Base-by-base conservation (phyloP, 805 yeast genomes). In the Candida taoyuanica region DNA sequence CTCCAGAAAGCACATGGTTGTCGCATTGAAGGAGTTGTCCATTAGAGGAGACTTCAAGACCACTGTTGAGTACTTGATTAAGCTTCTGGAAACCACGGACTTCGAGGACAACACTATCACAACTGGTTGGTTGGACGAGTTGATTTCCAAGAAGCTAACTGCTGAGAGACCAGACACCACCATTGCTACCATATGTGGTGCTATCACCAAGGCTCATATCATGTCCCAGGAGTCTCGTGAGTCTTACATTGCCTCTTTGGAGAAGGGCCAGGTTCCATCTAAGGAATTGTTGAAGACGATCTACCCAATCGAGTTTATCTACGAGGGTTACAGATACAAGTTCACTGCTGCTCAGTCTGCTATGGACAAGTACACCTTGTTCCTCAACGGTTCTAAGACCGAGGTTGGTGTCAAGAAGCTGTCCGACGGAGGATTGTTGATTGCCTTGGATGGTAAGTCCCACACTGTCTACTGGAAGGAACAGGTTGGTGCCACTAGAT, bases 31-130 rank as follows among this genome's bases (percentile, higher is more conserved):
- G 63, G 98, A 93, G 65, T 76, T 93, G 52, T 83, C 95, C 39
- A 93, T 93, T 55, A 81, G 98, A 65, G 98, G 99, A 75, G 98
- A 93, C 58, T 93, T 93, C 73, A 78, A 96, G 65, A 93, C 99
- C 21, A 93, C 98, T 13, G 96, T 91, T 48, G 99, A 93, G 67
- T 93, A 93, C 60, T 75, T 93, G 58, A 93, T 94, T 65, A 91
- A 91, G 63, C 74, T 93, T 52, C 73, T 93, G 55, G 98, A 93
- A 68, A 89, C 98, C 17, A 93, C 95, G 39, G 98, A 85, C 60
- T 93, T 93, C 55, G 97, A 88, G 67, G 88, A 83, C 42, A 94
- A 93, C 65, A 91, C 93, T 34, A 91, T 93, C 56, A 93, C 98
- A 42, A 93, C 99, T 42, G 98, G 98, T 40, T 93, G 99, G 99